These are phyloP conservation scores for Chrysanthemum seticuspe DNA, from an alignment of 129 eudicot genomes.

Conservation along the genomic window DNA sequence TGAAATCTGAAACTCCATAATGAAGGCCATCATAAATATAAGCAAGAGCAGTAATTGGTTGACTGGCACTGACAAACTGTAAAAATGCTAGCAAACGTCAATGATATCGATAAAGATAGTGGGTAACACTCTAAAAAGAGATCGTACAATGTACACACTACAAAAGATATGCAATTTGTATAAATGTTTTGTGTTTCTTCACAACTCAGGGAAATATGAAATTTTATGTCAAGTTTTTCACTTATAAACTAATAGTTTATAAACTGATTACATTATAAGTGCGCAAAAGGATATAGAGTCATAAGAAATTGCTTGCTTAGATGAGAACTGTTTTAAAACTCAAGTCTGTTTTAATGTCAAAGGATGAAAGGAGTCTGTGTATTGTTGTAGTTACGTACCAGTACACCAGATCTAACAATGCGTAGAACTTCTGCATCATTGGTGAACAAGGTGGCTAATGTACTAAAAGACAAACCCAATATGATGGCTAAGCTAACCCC, in stretches of 20 bases:
- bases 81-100: neutral
- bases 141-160: neutral
- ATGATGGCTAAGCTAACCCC: conserved; percentile 54
- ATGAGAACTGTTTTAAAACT: too few relatives aligned
- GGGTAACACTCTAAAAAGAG: neutral
- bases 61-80: conserved; percentile 69
- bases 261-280: too few relatives aligned
- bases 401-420: conserved; percentile 57
- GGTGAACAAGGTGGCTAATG: conserved; percentile 61
- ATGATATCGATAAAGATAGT: neutral
- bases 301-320: too few relatives aligned
- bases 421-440: conserved; percentile 51
- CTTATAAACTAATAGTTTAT: too few relatives aligned
- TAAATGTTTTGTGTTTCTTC: too few relatives aligned
- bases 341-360: too few relatives aligned
- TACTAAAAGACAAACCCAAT: conserved; percentile 54
- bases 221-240: too few relatives aligned
- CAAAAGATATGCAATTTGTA: too few relatives aligned
- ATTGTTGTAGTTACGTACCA: conserved; percentile 31
- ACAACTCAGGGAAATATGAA: too few relatives aligned
- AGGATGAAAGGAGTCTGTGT: too few relatives aligned
- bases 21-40: conserved; percentile 72
- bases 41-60: conserved; percentile 68
- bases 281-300: too few relatives aligned
- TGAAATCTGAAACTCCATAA: conserved; percentile 69